Conservation (phyloP, 2,329 filamentous ascomycete genomes). For the Diaporthe vaccinii region DNA sequence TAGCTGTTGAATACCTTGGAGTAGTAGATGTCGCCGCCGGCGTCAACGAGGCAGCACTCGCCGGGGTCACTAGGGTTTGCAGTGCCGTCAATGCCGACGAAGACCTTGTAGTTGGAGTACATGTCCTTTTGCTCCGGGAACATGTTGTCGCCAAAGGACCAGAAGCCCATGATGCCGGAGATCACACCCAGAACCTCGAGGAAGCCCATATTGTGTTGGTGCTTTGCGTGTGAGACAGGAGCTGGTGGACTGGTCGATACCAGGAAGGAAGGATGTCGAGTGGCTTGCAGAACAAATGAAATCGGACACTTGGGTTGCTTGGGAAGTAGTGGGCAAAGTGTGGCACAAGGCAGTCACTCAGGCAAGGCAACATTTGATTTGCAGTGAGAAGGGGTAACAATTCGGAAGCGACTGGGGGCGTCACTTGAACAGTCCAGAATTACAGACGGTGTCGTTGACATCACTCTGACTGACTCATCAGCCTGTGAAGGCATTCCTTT, state of each 20-base stretch:
- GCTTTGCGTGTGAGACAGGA: too few species aligned
- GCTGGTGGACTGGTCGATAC: background rate
- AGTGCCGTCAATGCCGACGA: background rate
- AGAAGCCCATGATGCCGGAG: background rate
- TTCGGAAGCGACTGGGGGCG: background rate
- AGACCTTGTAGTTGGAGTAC: slow-evolving; percentile 8
- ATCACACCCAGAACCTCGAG: background rate
- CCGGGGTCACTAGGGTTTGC: background rate
- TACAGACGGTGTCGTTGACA: background rate
- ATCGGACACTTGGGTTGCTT: background rate
- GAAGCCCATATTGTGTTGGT: background rate
- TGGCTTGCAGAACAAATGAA: background rate
- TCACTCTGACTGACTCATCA: background rate
- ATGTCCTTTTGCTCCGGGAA: background rate
- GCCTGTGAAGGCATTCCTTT: too few species aligned
- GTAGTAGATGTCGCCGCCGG: background rate
- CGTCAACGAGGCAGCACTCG: background rate
- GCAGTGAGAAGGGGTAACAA: background rate
- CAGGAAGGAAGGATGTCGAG: background rate
- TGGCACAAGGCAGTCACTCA: background rate
- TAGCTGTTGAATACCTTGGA: background rate
- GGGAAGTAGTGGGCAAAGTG: background rate
- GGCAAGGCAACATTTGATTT: background rate
- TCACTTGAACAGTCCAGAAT: background rate
- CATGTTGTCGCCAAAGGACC: slow-evolving; percentile 6